Evolutionary conservation across 805 yeast genomes (phyloP).

Genomic region (Suhomyces faveliae): DNA sequence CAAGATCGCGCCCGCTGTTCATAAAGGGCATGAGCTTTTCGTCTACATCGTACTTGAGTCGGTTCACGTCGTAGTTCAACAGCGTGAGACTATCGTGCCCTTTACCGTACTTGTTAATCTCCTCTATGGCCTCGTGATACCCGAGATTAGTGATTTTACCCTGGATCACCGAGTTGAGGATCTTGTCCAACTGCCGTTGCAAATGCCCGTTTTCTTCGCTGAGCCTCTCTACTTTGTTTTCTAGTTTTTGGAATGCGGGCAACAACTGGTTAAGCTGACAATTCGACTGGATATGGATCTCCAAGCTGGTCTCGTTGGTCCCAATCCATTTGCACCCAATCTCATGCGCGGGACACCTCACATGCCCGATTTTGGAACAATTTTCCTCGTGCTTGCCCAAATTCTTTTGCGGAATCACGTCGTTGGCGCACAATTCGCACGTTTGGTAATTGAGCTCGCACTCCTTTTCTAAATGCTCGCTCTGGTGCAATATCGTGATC

Average conservation of each 20-base stretch:
- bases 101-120: slow-evolving; percentile 30
- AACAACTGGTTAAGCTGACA: slow-evolving; percentile 32
- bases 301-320: slow-evolving; percentile 33
- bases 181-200: slow-evolving; percentile 44
- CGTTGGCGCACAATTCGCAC: slow-evolving; percentile 45
- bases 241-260: slow-evolving; percentile 25
- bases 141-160: slow-evolving; percentile 54
- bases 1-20: slow-evolving; percentile 22
- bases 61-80: slow-evolving; percentile 43
- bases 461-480: slow-evolving; percentile 35
- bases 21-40: slow-evolving; percentile 37
- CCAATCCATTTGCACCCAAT: slow-evolving; percentile 54
- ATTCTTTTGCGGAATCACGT: slow-evolving; percentile 37
- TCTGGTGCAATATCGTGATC: slow-evolving; percentile 28
- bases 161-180: slow-evolving; percentile 46
- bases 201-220: slow-evolving; percentile 37
- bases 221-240: slow-evolving; percentile 25
- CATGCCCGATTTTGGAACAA: slow-evolving; percentile 39
- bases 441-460: slow-evolving; percentile 40
- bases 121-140: slow-evolving; percentile 46
- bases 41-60: slow-evolving; percentile 42
- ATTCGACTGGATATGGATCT: slow-evolving; percentile 30
- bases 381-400: slow-evolving; percentile 40
- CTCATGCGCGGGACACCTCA: slow-evolving; percentile 46
- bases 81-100: slow-evolving; percentile 30